phyloP scores from a whole-genome alignment of 805 yeast species.

The Cyberlindnera mycetangii region DNA sequence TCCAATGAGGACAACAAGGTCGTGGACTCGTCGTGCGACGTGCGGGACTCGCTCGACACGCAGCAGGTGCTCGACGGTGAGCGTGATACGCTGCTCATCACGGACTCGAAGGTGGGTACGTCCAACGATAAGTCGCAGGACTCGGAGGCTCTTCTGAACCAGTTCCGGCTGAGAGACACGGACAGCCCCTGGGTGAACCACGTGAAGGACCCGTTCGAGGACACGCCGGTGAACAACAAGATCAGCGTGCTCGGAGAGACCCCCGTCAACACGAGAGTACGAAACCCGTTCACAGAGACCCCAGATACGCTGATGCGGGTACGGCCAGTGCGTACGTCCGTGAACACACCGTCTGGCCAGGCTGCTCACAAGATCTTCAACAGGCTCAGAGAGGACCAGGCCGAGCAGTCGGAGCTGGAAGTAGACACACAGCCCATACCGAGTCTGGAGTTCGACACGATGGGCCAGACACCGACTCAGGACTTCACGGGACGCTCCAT shows the following conservation, averaged over 20 bases:
- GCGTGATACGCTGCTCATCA: conserved; percentile 7
- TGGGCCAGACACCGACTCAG: conserved; percentile 8
- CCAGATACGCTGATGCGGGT: conserved; percentile 14
- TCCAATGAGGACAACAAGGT: conserved; percentile 24
- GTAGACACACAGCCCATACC: conserved; percentile 23
- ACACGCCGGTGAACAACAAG: conserved; percentile 20
- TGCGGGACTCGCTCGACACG: conserved; percentile 18
- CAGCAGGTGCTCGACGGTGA: conserved; percentile 18
- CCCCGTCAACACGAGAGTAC: conserved; percentile 10
- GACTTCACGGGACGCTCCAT: neutral
- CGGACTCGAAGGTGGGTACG: neutral
- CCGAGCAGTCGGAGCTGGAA: conserved; percentile 17
- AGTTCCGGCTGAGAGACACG: conserved; percentile 10
- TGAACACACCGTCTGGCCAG: conserved; percentile 9
- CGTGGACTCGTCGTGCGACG: conserved; percentile 27
- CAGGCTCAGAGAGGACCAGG: conserved; percentile 21
- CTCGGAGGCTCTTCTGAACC: conserved; percentile 23
- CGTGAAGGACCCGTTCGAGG: conserved; percentile 38
- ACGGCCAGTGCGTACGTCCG: neutral
- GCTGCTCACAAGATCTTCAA: conserved; percentile 21
- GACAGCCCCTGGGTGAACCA: conserved; percentile 30
- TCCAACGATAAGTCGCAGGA: conserved; percentile 7
- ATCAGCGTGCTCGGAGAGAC: conserved; percentile 12
- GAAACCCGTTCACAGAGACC: conserved; percentile 15
- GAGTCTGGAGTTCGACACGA: conserved; percentile 16